Evolutionary conservation across 441 rosid species (phyloP), one percentile per base, ranked within the genome.

Genomic region (Omphalea diandra): DNA sequence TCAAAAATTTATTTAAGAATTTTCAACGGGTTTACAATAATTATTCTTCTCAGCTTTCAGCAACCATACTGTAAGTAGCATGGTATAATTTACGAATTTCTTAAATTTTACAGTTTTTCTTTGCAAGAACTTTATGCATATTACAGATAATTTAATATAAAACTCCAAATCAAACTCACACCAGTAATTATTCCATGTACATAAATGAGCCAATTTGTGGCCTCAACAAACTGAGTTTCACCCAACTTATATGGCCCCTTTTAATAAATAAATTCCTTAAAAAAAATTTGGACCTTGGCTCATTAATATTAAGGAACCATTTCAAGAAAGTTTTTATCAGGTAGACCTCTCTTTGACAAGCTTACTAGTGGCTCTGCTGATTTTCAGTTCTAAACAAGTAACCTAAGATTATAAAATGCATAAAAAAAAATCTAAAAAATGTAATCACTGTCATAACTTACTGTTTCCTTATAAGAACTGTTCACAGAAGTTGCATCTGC

Each of bases 401-500:
- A 47, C 33, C 33, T n/a, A 38, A 36, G 62, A 22, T 7, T 1
- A 44, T 44, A 31, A 15, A 15, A 59, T 57, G 26, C 2, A 55
- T 41, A 38, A 31, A 58, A 38, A 31, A 58, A 69, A 66, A 56
- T 15, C 44, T n/a, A 10, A 47, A 47, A 66, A 15, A 38, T 26
- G 35, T 31, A 41, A 56, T 68, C 18, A 66, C 67, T 70, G 54
- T 57, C 43, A n/a, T 29, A 69, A 81, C 91, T 83, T 76, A 85
- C 87, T 24, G 73, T 47, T 71, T 79, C 89, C 75, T 81, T 82
- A 67, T 71, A 64, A 61, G 73, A 70, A 71, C 57, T 57, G 38
- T 54, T 64, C n/a, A 27, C 24, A 7, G 70, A 38, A 69, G 73
- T 79, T 63, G 65, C 74, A 49, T 80, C 84, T 22, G 53, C 50